Evolutionary conservation across 2,329 filamentous ascomycete species (phyloP), one percentile per base, ranked within the genome.

Genomic region (Nemania diffusa): DNA sequence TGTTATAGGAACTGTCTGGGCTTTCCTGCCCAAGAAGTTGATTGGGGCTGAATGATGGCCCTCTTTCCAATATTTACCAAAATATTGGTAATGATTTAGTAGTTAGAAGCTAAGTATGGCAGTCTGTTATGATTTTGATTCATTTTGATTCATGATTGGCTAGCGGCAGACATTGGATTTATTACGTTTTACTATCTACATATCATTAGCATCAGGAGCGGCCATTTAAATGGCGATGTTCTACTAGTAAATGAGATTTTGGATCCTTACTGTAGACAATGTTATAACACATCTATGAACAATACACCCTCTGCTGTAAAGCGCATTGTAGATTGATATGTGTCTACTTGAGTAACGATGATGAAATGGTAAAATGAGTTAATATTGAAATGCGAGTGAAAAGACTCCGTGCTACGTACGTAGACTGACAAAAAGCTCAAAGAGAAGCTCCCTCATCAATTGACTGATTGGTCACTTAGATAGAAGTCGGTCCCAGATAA

Each of bases 1-100:
- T 13, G 73, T 90, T 20, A 78, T 95, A 4, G 94, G 94, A 52
- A 98, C 95, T 0, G 85, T 93, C 2, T 97, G 93, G 88, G 94
- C 94, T 4, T 96, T 96, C 79, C 79, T 97, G 75, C 94, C 94
- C 2, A 94, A 91, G 82, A 87, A 90, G 69, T 81, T 91, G 71
- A 87, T 95, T 75, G 88, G 88, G 50, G 85, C 85, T 27, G 63
- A 65, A 22, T 63, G 26, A 71, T 50, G 13, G 9, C 17, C 2
- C 24, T 27, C 13, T 3, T 27, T 42, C 17, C 9, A 29, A 46
- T 46, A 37, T 3, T n/a, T 17, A 42, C 27, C 15, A 32, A 24
- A 40, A 13, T 34, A 26, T 42, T n/a, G 17, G 13, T 20, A 3
- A 5, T 6, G 22, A 22, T n/a, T n/a, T 34, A 7, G 22, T 11